Evolutionary conservation across 805 yeast genomes (phyloP).

Genomic region (Candida sithepensis): DNA sequence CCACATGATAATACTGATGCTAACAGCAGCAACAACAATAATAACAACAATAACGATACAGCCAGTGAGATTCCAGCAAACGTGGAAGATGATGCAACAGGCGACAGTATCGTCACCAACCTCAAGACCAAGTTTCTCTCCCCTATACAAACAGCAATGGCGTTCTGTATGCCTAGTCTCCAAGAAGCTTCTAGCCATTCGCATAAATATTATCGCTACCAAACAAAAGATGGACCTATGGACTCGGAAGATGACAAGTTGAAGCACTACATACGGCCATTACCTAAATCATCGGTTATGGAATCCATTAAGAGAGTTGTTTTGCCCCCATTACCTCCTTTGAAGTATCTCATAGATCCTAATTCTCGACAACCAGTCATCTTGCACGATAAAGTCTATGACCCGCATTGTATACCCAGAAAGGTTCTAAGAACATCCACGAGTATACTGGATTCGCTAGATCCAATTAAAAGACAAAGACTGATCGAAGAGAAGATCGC

Average conservation of each 20-base stretch:
- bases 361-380: conserved; percentile 55
- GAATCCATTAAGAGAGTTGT: conserved; percentile 75
- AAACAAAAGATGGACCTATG: conserved; percentile 19
- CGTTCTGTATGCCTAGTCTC: conserved; percentile 38
- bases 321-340: conserved; percentile 76
- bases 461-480: conserved; percentile 40
- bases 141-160: conserved; percentile 44
- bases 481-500: conserved; percentile 77
- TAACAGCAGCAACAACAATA: too few species aligned
- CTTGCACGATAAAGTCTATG: conserved; percentile 77
- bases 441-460: conserved; percentile 20
- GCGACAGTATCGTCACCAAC: conserved; percentile 9
- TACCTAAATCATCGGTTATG: conserved; percentile 74
- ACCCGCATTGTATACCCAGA: conserved; percentile 49
- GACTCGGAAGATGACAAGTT: conserved; percentile 11
- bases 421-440: conserved; percentile 26
- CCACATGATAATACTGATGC: background rate
- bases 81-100: conserved; percentile 10
- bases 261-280: conserved; percentile 16
- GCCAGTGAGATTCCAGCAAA: conserved; percentile 32
- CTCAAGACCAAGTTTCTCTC: conserved; percentile 24
- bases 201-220: conserved; percentile 28
- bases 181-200: conserved; percentile 15
- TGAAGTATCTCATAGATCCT: conserved; percentile 67
- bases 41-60: background rate